Evolutionary conservation across 2,329 filamentous ascomycete species (phyloP).

Genomic region (Cytospora mali): DNA sequence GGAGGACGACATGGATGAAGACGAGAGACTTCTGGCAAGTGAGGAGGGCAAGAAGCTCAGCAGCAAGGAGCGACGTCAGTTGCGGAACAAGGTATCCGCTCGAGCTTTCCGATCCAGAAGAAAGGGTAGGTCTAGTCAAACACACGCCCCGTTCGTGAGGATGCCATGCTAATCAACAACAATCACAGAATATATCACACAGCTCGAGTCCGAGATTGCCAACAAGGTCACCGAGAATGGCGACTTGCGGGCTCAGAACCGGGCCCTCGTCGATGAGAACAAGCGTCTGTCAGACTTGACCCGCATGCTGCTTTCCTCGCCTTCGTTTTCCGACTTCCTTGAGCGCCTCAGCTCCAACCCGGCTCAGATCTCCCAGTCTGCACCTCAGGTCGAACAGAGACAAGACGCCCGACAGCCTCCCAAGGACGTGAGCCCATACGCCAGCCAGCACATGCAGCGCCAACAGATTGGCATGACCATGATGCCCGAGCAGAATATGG

Average conservation of each 20-base stretch:
- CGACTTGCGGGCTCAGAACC: slow-evolving; percentile 79
- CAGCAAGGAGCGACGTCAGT: slow-evolving; percentile 93
- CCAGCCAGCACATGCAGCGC: slow-evolving; percentile 56
- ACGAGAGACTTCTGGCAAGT: slow-evolving; percentile 84
- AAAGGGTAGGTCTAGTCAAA: slow-evolving; percentile 71
- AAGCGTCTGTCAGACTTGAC: slow-evolving; percentile 75
- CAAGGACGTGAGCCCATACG: slow-evolving; percentile 69
- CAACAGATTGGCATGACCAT: slow-evolving; percentile 79
- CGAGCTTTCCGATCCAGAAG: slow-evolving; percentile 96
- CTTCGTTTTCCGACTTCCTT: slow-evolving; percentile 81
- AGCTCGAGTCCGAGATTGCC: slow-evolving; percentile 88
- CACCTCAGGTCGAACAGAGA: slow-evolving; percentile 42
- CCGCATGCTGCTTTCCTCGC: slow-evolving; percentile 78
- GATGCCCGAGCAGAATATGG: slow-evolving; percentile 77
- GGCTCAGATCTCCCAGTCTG: slow-evolving; percentile 43
- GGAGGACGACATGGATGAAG: slow-evolving; percentile 98
- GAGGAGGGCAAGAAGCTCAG: slow-evolving; percentile 99
- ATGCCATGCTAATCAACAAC: slow-evolving; percentile 49
- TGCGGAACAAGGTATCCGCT: slow-evolving; percentile 98
- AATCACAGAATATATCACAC: slow-evolving; percentile 84
- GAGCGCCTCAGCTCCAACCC: slow-evolving; percentile 68
- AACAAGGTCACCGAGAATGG: slow-evolving; percentile 81
- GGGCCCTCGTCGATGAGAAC: slow-evolving; percentile 81
- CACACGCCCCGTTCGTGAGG: not conserved
- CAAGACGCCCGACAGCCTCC: slow-evolving; percentile 48